Conservation (phyloP, 108 stramenopile species). For the Conticribra guillardii region DNA sequence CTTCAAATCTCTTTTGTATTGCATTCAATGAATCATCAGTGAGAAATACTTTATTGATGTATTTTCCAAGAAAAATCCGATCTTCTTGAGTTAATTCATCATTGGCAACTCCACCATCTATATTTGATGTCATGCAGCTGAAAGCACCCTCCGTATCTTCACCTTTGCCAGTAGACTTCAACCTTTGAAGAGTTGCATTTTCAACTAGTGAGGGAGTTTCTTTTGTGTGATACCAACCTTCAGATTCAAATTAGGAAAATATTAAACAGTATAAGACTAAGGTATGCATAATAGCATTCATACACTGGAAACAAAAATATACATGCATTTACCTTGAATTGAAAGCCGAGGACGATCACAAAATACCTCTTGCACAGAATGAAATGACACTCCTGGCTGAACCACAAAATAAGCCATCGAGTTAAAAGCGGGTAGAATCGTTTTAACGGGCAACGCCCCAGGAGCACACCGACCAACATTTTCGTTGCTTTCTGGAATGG, state of each 20-base stretch:
- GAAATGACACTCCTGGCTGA: slow-evolving; percentile 88
- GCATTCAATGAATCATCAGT: slow-evolving; percentile 61
- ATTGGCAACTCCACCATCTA: slow-evolving; percentile 7
- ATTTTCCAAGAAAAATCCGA: slow-evolving; percentile 63
- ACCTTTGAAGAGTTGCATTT: slow-evolving; percentile 72
- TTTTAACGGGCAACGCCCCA: slow-evolving; percentile 63
- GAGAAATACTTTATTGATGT: slow-evolving; percentile 69
- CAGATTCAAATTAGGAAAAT: background rate
- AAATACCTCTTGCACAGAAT: slow-evolving; percentile 96
- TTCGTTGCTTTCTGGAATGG: slow-evolving; percentile 34
- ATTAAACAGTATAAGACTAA: background rate
- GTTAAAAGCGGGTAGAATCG: slow-evolving; percentile 85
- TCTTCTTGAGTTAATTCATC: slow-evolving; percentile 57
- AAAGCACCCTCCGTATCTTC: slow-evolving; percentile 52
- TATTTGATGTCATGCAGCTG: slow-evolving; percentile 9
- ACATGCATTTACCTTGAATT: slow-evolving; percentile 72
- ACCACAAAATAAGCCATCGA: slow-evolving; percentile 94
- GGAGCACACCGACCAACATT: slow-evolving; percentile 44
- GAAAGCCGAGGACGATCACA: slow-evolving; percentile 90
- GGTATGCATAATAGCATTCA: too few species aligned
- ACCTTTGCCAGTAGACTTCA: slow-evolving; percentile 58
- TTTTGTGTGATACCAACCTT: slow-evolving; percentile 87
- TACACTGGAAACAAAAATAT: slow-evolving; percentile 8
- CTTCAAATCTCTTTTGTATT: slow-evolving; percentile 75
- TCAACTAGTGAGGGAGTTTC: slow-evolving; percentile 60